Percentiles rank a stretch among this genome's conserved stretches.
Conservation (phyloP, 331 rosid genomes). For the Malus hybrid region DNA sequence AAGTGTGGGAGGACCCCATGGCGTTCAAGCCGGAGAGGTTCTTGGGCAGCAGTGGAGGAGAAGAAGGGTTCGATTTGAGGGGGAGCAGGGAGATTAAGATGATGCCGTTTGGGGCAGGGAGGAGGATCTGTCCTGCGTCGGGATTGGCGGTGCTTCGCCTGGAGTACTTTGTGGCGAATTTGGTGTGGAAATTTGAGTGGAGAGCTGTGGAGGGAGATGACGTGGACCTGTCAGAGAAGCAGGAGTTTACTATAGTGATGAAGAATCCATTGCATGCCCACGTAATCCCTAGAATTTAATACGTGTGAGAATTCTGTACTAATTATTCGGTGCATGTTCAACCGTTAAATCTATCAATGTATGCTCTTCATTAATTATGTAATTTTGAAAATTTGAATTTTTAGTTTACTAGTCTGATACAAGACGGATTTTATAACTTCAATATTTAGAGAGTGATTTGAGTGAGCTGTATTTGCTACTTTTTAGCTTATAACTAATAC, state of each 20-base stretch:
- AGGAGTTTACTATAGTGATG: constrained; percentile 54
- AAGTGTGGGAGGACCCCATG: constrained; percentile 58
- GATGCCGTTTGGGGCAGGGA: constrained; percentile 44
- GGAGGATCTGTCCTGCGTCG: too few relatives aligned
- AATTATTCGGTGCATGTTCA: too few relatives aligned
- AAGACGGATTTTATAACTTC: constrained; percentile 15
- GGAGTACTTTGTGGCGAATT: constrained; percentile 9
- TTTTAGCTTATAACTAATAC: background rate
- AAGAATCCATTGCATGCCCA: constrained; percentile 44
- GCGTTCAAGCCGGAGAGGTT: constrained; percentile 62
- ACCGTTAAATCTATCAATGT: too few relatives aligned
- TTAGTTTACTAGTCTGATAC: too few relatives aligned
- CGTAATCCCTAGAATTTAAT: constrained; percentile 20
- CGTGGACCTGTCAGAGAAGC: constrained; percentile 46
- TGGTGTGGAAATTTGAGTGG: constrained; percentile 58
- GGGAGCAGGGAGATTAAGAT: constrained; percentile 50
- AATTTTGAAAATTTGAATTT: too few relatives aligned
- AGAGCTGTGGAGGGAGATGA: constrained; percentile 10
- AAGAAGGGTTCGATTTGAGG: constrained; percentile 25
- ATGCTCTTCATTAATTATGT: too few relatives aligned
- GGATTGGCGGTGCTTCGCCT: too few relatives aligned
- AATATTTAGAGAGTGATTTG: background rate
- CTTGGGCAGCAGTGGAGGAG: constrained; percentile 1
- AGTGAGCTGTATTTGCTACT: too few relatives aligned
- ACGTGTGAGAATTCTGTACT: too few relatives aligned